Conservation (phyloP, 305 asterid species). For the Lippia alba region DNA sequence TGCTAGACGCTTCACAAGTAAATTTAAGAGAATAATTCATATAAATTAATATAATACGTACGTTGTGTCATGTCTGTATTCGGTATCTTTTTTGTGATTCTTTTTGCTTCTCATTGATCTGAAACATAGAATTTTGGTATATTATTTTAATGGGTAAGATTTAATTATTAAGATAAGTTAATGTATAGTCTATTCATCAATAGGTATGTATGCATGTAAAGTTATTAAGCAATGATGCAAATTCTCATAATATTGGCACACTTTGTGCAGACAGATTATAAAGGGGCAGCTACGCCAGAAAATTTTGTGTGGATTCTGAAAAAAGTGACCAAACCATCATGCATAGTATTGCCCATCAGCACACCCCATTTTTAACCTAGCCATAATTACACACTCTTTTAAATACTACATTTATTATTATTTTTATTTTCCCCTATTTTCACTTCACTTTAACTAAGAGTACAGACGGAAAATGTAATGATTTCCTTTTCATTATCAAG, state of each 20-base stretch:
- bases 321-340: slow-evolving; percentile 26
- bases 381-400: slow-evolving; percentile 29
- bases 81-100: no score
- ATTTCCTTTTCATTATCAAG: slow-evolving; percentile 4
- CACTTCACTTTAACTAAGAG: slow-evolving; percentile 2
- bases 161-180: neutral
- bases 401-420: neutral
- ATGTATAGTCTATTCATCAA: neutral
- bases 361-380: slow-evolving; percentile 21
- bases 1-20: no score
- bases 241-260: slow-evolving; percentile 37
- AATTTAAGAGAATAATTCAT: no score
- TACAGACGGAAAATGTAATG: slow-evolving; percentile 8
- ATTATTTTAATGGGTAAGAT: no score
- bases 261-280: slow-evolving; percentile 34
- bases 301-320: slow-evolving; percentile 24
- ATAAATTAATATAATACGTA: no score
- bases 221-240: slow-evolving; percentile 37
- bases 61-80: no score
- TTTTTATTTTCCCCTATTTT: neutral
- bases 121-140: no score
- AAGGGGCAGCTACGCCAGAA: neutral
- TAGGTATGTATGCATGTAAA: neutral
- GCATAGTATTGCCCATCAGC: slow-evolving; percentile 30
- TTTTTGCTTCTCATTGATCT: no score